Evolutionary conservation across 441 rosid species (phyloP).

Genomic region (Pelargonium myrrhifolium): DNA sequence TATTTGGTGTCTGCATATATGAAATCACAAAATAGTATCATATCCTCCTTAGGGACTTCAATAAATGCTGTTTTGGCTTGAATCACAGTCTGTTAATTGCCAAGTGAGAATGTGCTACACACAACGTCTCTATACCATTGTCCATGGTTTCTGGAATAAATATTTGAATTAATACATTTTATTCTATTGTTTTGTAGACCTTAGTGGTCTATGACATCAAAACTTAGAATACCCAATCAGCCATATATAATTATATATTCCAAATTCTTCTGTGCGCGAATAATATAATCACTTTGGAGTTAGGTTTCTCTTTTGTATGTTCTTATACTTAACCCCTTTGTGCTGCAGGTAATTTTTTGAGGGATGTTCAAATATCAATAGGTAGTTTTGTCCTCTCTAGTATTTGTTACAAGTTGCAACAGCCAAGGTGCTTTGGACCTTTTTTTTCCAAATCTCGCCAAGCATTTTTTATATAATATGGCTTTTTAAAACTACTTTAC

Average conservation of each 20-base stretch:
- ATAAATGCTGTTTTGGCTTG: background rate
- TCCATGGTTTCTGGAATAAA: background rate
- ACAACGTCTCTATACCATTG: background rate
- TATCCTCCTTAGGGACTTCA: background rate
- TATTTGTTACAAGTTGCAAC: conserved; percentile 19
- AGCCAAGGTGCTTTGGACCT: background rate
- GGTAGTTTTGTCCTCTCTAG: conserved; percentile 55
- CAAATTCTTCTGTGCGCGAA: background rate
- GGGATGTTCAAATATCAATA: conserved; percentile 78
- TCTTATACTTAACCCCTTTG: conserved; percentile 53
- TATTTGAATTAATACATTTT: background rate
- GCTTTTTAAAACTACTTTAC: background rate
- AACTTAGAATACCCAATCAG: background rate
- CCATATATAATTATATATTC: background rate
- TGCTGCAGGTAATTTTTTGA: conserved; percentile 92
- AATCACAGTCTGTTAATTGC: background rate
- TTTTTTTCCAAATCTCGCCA: conserved; percentile 14
- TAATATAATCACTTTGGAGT: background rate
- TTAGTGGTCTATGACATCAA: conserved; percentile 1
- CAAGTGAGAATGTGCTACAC: background rate
- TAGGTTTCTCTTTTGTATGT: conserved; percentile 19
- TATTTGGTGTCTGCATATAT: background rate
- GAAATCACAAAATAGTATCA: background rate
- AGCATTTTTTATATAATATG: conserved; percentile 15
- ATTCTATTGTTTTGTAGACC: background rate